These are phyloP conservation scores for Pisolithus thermaeus DNA, from an alignment of 1,284 basidiomycete species.

Conservation along the genomic window DNA sequence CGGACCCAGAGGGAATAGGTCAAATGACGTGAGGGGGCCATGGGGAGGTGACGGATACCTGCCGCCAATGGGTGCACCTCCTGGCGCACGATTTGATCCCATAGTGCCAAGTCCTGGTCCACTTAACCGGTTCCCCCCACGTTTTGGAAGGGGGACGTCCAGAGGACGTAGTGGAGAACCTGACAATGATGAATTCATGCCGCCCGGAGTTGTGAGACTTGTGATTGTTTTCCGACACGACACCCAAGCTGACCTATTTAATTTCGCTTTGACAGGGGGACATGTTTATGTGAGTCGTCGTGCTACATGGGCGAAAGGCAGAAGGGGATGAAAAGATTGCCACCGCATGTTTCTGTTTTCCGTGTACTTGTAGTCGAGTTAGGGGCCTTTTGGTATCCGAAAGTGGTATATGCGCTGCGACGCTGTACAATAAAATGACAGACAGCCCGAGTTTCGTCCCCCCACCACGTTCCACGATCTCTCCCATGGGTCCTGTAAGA, in stretches of 20 bases:
- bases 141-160: constrained; percentile 36
- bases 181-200: constrained; percentile 82
- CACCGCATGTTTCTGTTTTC: too few relatives aligned
- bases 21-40: constrained; percentile 39
- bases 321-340: too few relatives aligned
- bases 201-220: constrained; percentile 60
- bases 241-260: constrained; percentile 9
- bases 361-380: too few relatives aligned
- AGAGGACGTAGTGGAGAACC: constrained; percentile 47
- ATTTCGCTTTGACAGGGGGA: constrained; percentile 41
- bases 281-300: constrained; percentile 52
- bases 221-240: background rate
- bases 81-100: constrained; percentile 87
- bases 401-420: constrained; percentile 7
- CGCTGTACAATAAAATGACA: background rate
- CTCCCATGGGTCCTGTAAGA: constrained; percentile 25
- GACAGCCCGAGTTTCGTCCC: background rate
- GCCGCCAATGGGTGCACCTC: constrained; percentile 76
- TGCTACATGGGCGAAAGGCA: too few relatives aligned
- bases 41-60: constrained; percentile 83
- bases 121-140: constrained; percentile 28
- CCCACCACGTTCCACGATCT: background rate
- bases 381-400: background rate
- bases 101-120: constrained; percentile 53
- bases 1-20: constrained; percentile 35